Base-by-base conservation (phyloP, 768 basidiomycete genomes). In the Lactarius sp. region DNA sequence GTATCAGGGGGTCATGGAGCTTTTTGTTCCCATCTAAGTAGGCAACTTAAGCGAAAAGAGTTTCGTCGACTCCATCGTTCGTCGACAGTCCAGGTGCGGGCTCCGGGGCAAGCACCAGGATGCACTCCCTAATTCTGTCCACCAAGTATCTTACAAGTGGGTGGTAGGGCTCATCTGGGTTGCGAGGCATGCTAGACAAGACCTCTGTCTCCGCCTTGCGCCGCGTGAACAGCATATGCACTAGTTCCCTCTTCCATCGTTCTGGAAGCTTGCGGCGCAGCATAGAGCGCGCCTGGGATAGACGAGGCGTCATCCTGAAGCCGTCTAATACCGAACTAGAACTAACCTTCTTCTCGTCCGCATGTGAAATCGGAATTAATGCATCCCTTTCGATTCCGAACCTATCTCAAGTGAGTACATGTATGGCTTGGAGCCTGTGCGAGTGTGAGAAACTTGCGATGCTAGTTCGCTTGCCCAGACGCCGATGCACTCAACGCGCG, bases 141-240 rank as follows among this genome's bases (percentile, higher is more conserved):
- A 60, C 52, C 12, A 74, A 60, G 65, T 74, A 74, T 42, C 55
- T 66, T 47, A 70, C 55, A n/a, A 74, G 61, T 22, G 69, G 56
- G 63, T 69, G 56, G 63, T 69, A 56, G 20, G 34, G 39, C 13
- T 51, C 59, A 14, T 31, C 50, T 18, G 42, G 52, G 44, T 14
- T 52, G 6, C 62, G 59, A 36, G 47, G 46, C 42, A 56, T 56
- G 46, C 22, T 69, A 20, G 69, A 74, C 41, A 92, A 71, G 47
- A 90, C 79, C 71, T 98, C 92, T 52, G 95, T 95, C 74, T 98
- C 96, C 3, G 95, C 95, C 74, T 98, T 98, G 51, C 86, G 84
- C n/a, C 90, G 83, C 5, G 76, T 78, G 70, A 90, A 85, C 41
- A 98, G 74, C 83, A 97, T 92, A 67, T 84, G 79, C 72, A 80